These are phyloP conservation scores for Sarcodon sp. DNA, from an alignment of 768 basidiomycete species.

Conservation along the genomic window DNA sequence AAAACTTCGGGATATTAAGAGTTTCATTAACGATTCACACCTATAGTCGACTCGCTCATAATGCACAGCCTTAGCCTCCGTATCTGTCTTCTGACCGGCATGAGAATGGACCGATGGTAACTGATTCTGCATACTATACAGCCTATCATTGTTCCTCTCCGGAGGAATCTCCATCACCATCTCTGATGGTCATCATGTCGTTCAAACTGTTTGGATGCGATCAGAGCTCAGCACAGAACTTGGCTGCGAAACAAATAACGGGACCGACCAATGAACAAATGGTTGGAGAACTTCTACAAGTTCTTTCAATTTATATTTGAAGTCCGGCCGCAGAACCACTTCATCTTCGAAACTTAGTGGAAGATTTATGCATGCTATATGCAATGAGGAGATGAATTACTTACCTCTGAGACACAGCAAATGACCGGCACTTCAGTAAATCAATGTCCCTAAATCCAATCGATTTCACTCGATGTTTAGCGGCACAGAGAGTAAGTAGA, in stretches of 20 bases:
- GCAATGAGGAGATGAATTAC: conserved; percentile 6
- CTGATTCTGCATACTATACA: too few relatives aligned
- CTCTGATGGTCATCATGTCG: conserved; percentile 52
- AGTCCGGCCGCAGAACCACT: conserved; percentile 55
- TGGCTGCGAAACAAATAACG: conserved; percentile 3
- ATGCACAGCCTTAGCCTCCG: too few relatives aligned
- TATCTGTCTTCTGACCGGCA: too few relatives aligned
- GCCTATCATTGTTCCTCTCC: conserved; percentile 3
- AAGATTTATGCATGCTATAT: background rate
- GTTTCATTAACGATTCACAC: too few relatives aligned
- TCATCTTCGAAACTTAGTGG: conserved; percentile 54
- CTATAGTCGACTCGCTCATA: too few relatives aligned
- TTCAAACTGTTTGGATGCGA: conserved; percentile 38
- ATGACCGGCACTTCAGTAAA: conserved; percentile 71
- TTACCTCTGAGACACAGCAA: conserved; percentile 55
- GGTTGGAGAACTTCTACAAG: conserved; percentile 49
- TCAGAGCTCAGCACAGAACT: conserved; percentile 1
- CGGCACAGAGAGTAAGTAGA: conserved; percentile 1
- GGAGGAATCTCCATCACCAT: conserved; percentile 17
- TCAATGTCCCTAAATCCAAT: conserved; percentile 64
- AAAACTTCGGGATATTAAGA: too few relatives aligned
- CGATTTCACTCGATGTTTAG: background rate
- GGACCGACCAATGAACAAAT: conserved; percentile 64
- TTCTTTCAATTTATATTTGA: conserved; percentile 46
- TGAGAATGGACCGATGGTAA: too few relatives aligned